Percentiles rank a stretch among this genome's conserved stretches.
phyloP scores from a whole-genome alignment of 345 rosid species.

The Brassica nigra region DNA sequence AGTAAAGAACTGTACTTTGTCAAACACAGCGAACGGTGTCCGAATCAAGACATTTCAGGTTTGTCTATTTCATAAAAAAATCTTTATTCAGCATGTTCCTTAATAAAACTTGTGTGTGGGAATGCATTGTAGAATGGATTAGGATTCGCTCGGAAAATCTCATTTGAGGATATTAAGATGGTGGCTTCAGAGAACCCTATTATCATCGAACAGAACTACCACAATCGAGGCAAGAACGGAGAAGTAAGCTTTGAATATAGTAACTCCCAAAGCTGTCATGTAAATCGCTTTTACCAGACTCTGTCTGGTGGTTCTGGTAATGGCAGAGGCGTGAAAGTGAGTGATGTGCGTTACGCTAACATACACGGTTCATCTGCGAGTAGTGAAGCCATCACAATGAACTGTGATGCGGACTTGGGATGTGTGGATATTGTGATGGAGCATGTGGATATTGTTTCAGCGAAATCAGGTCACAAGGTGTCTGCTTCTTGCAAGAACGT shows the following conservation, averaged over 20 bases:
- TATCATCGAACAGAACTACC: constrained; percentile 47
- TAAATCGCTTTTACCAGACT: neutral
- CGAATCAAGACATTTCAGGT: constrained; percentile 51
- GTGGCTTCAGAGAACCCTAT: constrained; percentile 39
- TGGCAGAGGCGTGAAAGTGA: constrained; percentile 39
- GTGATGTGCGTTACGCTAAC: constrained; percentile 38
- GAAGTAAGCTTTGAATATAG: neutral
- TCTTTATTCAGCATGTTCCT: neutral
- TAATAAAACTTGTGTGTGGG: neutral
- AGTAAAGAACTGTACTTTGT: constrained; percentile 39
- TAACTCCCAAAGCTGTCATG: constrained; percentile 7
- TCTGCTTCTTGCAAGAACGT: constrained; percentile 41
- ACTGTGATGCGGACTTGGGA: constrained; percentile 38
- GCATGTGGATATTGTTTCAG: constrained; percentile 32
- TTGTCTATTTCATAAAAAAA: neutral
- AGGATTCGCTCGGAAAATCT: constrained; percentile 47
- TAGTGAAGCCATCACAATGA: constrained; percentile 35
- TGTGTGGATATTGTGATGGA: constrained; percentile 41
- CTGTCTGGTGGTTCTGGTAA: neutral
- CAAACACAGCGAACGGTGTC: constrained; percentile 41
- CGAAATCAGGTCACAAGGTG: constrained; percentile 13
- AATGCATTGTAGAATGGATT: constrained; percentile 39
- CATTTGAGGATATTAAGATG: constrained; percentile 43
- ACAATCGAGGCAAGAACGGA: neutral
- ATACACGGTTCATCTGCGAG: constrained; percentile 43